Percentiles rank a stretch among this genome's conserved stretches.
Conservation (phyloP, 257 asterid species). For the Nicotiana paniculata region DNA sequence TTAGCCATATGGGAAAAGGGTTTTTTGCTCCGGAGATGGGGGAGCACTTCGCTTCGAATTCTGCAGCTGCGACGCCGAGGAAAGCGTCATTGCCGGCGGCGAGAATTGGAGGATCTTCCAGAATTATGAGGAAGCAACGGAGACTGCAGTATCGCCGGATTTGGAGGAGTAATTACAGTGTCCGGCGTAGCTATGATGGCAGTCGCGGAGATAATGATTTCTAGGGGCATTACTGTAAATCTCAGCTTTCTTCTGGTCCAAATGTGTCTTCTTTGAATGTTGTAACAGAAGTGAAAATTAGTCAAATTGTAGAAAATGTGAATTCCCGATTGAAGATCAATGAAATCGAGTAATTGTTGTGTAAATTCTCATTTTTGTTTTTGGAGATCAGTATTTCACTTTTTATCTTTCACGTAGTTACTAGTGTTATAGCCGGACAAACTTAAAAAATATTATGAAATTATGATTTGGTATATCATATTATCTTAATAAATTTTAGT, state of each 20-base stretch:
- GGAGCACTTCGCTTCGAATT: neutral
- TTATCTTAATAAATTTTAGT: too few species aligned
- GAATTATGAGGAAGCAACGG: neutral
- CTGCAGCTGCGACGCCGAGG: neutral
- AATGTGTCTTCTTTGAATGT: neutral
- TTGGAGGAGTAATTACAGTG: neutral
- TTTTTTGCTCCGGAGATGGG: neutral
- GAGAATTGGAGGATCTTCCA: neutral
- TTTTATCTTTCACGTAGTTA: too few species aligned
- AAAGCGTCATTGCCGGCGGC: neutral
- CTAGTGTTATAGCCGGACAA: too few species aligned
- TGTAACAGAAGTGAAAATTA: too few species aligned
- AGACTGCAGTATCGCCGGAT: neutral
- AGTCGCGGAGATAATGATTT: neutral
- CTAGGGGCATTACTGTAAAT: neutral
- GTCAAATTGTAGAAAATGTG: too few species aligned
- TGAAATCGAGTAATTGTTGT: too few species aligned
- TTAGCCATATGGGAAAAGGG: slow-evolving; percentile 8
- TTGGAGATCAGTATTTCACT: too few species aligned
- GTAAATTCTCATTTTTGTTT: too few species aligned
- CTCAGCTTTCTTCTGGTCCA: neutral
- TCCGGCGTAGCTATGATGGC: neutral
- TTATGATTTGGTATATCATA: too few species aligned
- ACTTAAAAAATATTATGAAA: too few species aligned
- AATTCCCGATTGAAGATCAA: too few species aligned